Conservation (phyloP, 2,329 filamentous ascomycete species). For the Trichoderma simmonsii region DNA sequence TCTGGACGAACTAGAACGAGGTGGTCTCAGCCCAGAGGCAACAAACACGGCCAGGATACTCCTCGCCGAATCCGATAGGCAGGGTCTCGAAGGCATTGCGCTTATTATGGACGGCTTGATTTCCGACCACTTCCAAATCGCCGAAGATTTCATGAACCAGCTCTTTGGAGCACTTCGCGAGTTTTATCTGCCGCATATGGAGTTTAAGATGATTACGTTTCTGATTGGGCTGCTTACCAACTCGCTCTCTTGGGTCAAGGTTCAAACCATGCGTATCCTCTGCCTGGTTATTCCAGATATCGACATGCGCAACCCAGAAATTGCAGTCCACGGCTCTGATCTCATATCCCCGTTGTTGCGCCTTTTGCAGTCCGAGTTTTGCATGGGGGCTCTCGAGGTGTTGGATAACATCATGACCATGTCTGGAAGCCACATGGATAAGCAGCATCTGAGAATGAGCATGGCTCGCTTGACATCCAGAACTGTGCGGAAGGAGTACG, state of each 20-base stretch:
- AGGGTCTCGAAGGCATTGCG: slow-evolving; percentile 66
- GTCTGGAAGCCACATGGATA: slow-evolving; percentile 87
- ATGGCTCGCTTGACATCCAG: slow-evolving; percentile 89
- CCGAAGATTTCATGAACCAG: slow-evolving; percentile 72
- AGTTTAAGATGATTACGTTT: slow-evolving; percentile 84
- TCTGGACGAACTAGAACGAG: slow-evolving; percentile 71
- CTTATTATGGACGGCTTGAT: slow-evolving; percentile 69
- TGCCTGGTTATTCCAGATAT: slow-evolving; percentile 82
- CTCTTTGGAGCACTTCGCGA: slow-evolving; percentile 71
- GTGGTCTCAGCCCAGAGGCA: slow-evolving; percentile 52
- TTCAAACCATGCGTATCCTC: slow-evolving; percentile 88
- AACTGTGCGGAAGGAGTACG: slow-evolving; percentile 87
- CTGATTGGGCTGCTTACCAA: slow-evolving; percentile 90
- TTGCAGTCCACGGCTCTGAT: slow-evolving; percentile 88
- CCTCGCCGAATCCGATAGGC: slow-evolving; percentile 67
- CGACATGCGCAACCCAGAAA: slow-evolving; percentile 87
- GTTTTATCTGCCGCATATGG: slow-evolving; percentile 75
- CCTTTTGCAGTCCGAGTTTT: slow-evolving; percentile 87
- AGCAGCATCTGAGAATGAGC: slow-evolving; percentile 94
- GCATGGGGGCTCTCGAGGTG: slow-evolving; percentile 86
- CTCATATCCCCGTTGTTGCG: slow-evolving; percentile 89
- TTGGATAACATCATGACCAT: slow-evolving; percentile 95
- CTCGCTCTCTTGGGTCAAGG: slow-evolving; percentile 80
- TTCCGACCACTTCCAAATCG: slow-evolving; percentile 61
- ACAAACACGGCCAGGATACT: slow-evolving; percentile 66